Percentiles rank a stretch among this genome's conserved stretches.
These are phyloP conservation scores for Ascochyta rabiei DNA, from an alignment of 2,329 filamentous ascomycete genomes.

Conservation along the genomic window DNA sequence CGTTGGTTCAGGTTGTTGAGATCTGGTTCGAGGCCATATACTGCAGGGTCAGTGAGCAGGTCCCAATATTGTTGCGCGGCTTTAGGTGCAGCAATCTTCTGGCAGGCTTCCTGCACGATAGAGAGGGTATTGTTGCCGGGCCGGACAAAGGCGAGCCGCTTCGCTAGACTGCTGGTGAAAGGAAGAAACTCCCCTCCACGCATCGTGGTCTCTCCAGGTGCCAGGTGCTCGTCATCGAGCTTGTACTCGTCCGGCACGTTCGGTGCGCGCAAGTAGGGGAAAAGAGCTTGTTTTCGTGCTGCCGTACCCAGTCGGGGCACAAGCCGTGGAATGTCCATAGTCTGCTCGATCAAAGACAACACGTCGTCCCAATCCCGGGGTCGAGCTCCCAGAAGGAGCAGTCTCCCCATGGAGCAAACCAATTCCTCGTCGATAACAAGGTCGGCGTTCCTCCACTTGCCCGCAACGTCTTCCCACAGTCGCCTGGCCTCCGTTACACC, in stretches of 20 bases:
- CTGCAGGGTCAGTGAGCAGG: slow-evolving; percentile 62
- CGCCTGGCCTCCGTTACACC: slow-evolving; percentile 70
- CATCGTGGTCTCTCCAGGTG: slow-evolving; percentile 22
- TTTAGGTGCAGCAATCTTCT: slow-evolving; percentile 64
- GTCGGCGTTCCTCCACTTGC: slow-evolving; percentile 74
- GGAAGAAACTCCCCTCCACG: slow-evolving; percentile 45
- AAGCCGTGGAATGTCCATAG: slow-evolving; percentile 74
- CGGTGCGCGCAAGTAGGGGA: slow-evolving; percentile 46
- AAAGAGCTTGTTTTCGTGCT: slow-evolving; percentile 33
- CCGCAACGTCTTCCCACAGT: slow-evolving; percentile 80
- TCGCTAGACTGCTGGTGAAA: slow-evolving; percentile 33
- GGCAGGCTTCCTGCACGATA: slow-evolving; percentile 69
- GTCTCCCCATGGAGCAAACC: slow-evolving; percentile 78
- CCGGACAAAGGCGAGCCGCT: slow-evolving; percentile 50
- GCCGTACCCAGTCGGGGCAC: slow-evolving; percentile 45
- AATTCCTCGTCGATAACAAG: slow-evolving; percentile 78
- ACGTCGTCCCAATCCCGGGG: slow-evolving; percentile 72
- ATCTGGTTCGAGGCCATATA: slow-evolving; percentile 72
- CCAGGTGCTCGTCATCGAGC: slow-evolving; percentile 38
- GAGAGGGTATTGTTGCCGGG: slow-evolving; percentile 67
- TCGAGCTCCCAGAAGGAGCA: slow-evolving; percentile 70
- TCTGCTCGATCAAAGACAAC: slow-evolving; percentile 77
- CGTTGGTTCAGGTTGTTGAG: slow-evolving; percentile 71
- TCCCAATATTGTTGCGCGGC: slow-evolving; percentile 81
- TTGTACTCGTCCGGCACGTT: slow-evolving; percentile 32